A percentile compares a stretch with the other conserved stretches of the same genome.
Evolutionary conservation across 805 yeast species (phyloP).

Genomic region (Vanderwaltozyma tropicalis): DNA sequence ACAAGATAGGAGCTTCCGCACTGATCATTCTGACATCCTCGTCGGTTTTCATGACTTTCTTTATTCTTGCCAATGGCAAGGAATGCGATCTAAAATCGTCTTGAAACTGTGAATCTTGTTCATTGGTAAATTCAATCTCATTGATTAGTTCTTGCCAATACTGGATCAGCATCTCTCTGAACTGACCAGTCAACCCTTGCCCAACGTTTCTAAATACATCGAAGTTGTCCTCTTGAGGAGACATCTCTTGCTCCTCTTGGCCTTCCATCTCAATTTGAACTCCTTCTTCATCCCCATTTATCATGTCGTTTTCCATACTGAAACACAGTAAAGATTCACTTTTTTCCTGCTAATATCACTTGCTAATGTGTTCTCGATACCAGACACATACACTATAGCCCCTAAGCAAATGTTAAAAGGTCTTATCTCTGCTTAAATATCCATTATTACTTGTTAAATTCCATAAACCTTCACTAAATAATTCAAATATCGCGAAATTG

Average conservation of each 20-base stretch:
- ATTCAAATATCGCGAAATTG: no score
- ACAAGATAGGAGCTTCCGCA: constrained; percentile 95
- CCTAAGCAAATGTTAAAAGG: no score
- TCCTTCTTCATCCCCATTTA: constrained; percentile 1
- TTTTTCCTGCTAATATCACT: background rate
- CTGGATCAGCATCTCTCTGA: constrained; percentile 82
- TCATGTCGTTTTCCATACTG: background rate
- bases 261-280: constrained; percentile 4
- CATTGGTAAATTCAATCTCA: constrained; percentile 46
- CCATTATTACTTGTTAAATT: no score
- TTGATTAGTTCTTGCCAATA: constrained; percentile 97
- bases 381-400: no score
- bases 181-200: constrained; percentile 75
- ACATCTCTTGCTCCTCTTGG: constrained; percentile 1
- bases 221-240: constrained; percentile 24
- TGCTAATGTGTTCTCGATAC: no score
- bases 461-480: no score
- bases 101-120: constrained; percentile 47
- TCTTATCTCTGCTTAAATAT: no score
- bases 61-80: constrained; percentile 89
- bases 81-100: constrained; percentile 93
- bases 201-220: constrained; percentile 81
- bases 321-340: background rate
- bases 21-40: constrained; percentile 95
- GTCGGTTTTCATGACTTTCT: constrained; percentile 96